Conservation (phyloP, 768 basidiomycete genomes). For the Mycena polygramma region DNA sequence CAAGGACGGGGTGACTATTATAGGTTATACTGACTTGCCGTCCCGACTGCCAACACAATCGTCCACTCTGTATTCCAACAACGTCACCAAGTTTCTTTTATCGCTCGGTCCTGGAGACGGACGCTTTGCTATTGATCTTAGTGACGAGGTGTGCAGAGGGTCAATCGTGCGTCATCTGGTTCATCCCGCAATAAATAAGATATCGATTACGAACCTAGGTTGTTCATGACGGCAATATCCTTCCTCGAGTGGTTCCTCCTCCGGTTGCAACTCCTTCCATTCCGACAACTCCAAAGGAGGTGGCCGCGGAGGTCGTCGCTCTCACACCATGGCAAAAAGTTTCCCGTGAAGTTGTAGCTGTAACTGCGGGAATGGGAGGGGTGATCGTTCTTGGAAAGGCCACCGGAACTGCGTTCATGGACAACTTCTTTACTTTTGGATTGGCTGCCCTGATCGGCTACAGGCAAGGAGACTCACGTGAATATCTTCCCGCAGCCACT, state of each 20-base stretch:
- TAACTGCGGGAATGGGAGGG: constrained; percentile 84
- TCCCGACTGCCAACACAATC: constrained; percentile 93
- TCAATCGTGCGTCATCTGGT: too few species aligned
- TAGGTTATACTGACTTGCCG: constrained; percentile 90
- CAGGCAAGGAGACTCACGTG: constrained; percentile 13
- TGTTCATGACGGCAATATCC: constrained; percentile 72
- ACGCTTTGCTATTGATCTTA: constrained; percentile 75
- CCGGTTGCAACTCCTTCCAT: constrained; percentile 66
- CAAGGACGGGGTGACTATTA: constrained; percentile 84
- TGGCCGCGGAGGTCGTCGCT: constrained; percentile 64
- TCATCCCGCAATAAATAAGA: too few species aligned
- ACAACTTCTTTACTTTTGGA: constrained; percentile 90
- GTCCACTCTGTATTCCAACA: constrained; percentile 91
- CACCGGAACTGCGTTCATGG: constrained; percentile 88
- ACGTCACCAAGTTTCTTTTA: constrained; percentile 89
- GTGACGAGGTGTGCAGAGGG: constrained; percentile 88
- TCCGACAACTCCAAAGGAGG: constrained; percentile 53
- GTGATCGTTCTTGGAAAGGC: constrained; percentile 81
- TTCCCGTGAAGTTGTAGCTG: constrained; percentile 76
- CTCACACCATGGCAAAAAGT: constrained; percentile 91
- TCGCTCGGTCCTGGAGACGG: constrained; percentile 74
- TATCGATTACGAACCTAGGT: too few species aligned
- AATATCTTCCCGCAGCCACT: not conserved
- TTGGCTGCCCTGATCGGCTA: constrained; percentile 84
- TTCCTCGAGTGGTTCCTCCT: constrained; percentile 80